Evolutionary conservation across 179 eudicot genomes (phyloP).

Genomic region (Pouteria campechiana): DNA sequence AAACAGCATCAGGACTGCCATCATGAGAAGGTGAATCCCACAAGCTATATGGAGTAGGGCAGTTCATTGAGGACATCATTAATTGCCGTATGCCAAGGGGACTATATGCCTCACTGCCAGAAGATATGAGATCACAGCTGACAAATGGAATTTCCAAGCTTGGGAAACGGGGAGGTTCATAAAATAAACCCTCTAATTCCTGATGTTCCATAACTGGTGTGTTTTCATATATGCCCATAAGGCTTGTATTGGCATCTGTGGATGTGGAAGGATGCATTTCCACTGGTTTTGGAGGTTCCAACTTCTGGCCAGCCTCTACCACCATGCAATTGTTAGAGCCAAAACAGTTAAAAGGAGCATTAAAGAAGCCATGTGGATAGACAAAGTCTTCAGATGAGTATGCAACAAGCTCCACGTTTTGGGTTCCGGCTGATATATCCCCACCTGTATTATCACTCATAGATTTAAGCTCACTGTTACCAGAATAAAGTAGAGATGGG

Average conservation of each 20-base stretch:
- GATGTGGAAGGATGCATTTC: no score
- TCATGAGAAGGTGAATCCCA: slow-evolving; percentile 85
- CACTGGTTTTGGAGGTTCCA: slow-evolving; percentile 27
- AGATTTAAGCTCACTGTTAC: slow-evolving; percentile 15
- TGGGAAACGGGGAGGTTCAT: slow-evolving; percentile 94
- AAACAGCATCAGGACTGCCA: slow-evolving; percentile 63
- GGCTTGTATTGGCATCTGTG: no score
- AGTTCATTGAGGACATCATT: slow-evolving; percentile 54
- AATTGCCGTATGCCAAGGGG: slow-evolving; percentile 89
- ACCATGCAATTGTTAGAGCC: no score
- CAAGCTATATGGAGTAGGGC: slow-evolving; percentile 60
- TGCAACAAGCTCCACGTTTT: slow-evolving; percentile 20
- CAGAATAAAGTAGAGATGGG: slow-evolving; percentile 16
- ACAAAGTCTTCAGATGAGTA: slow-evolving; percentile 20
- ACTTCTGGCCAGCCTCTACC: slow-evolving; percentile 17
- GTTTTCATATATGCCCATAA: no score
- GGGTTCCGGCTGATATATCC: slow-evolving; percentile 18
- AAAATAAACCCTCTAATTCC: slow-evolving; percentile 55
- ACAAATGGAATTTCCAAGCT: slow-evolving; percentile 86
- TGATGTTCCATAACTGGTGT: slow-evolving; percentile 15
- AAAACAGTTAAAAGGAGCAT: slow-evolving; percentile 19
- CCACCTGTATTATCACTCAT: slow-evolving; percentile 23
- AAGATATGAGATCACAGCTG: slow-evolving; percentile 82
- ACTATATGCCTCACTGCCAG: slow-evolving; percentile 60
- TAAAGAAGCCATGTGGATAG: slow-evolving; percentile 12